Conservation (phyloP, 805 yeast genomes). For the Lipomyces japonicus region DNA sequence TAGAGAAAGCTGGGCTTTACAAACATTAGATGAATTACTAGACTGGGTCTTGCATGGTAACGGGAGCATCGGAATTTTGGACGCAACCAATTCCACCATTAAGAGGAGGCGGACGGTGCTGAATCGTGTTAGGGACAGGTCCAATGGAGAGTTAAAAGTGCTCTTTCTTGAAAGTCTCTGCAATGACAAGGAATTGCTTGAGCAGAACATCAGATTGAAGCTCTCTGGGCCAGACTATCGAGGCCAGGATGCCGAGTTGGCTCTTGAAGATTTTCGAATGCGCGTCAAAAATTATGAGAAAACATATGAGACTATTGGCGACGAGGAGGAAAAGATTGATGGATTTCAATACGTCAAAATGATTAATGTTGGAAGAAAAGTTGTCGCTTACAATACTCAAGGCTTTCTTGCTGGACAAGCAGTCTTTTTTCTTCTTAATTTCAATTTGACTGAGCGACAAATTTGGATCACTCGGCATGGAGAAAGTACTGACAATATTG, state of each 20-base stretch:
- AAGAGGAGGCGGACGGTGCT: conserved; percentile 65
- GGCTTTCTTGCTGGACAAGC: conserved; percentile 90
- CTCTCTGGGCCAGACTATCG: conserved; percentile 90
- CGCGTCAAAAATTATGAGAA: conserved; percentile 78
- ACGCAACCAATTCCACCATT: conserved; percentile 86
- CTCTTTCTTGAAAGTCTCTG: conserved; percentile 84
- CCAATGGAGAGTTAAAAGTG: conserved; percentile 56
- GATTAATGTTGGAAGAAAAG: conserved; percentile 94
- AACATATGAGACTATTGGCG: conserved; percentile 89
- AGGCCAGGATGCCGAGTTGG: conserved; percentile 75
- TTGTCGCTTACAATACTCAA: conserved; percentile 85
- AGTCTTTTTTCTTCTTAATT: conserved; percentile 80
- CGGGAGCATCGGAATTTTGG: conserved; percentile 91
- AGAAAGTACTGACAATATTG: conserved; percentile 78
- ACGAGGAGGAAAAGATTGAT: conserved; percentile 57
- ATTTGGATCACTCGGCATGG: conserved; percentile 96
- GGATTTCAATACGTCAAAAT: conserved; percentile 84
- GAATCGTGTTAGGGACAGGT: conserved; percentile 34
- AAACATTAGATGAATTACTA: conserved; percentile 76
- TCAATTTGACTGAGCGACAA: conserved; percentile 83
- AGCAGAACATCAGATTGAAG: conserved; percentile 78
- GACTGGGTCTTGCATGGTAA: conserved; percentile 75
- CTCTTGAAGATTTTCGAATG: conserved; percentile 75
- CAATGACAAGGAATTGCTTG: conserved; percentile 71
- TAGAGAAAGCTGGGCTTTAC: conserved; percentile 95